Base-by-base conservation (phyloP, 345 rosid genomes). In the Iberis pinnata region DNA sequence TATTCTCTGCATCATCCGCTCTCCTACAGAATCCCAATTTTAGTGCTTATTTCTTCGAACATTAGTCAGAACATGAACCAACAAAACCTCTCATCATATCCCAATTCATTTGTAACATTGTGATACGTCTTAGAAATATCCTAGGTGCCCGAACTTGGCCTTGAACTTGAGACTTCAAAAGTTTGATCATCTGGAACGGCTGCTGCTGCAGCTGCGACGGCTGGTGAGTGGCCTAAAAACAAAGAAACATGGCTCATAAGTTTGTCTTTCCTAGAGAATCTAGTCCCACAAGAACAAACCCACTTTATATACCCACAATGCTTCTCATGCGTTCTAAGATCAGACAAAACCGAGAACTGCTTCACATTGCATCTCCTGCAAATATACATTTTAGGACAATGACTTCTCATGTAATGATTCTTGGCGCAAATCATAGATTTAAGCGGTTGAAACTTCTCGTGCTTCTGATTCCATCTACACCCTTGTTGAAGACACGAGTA, bases 341-440 rank as follows among this genome's bases (percentile, higher is more conserved):
- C 97, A 12, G 95, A 89, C 62, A 86, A 59, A 69, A 89, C 89
- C 24, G 95, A 86, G 68, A 89, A 89, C 6, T 81, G 80, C 75
- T 89, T 89, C 79, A 63, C 73, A 11, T 72, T 73, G 53, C 97
- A 86, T 18, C 87, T 67, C 76, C 80, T 80, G 72, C 97, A 89
- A 38, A 86, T 78, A 55, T 86, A 86, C 87, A 89, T 74, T 71
- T 89, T 89, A 0, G 95, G 93, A 41, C 95, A 89, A 45, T 89
- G 97, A 71, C 89, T 83, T 27, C 97, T 81, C 84, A 78, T 89
- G 86, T 86, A 89, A 58, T 89, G 97, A 70, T 89, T 89, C 75
- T 86, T 89, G 51, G 69, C 89, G 37, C 95, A 89, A 12, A 89
- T 78, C 75, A 83, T 78, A 0, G 97, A 89, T 43, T 89, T 89